Conservation (phyloP, 169 alveolate species). For the Cryptosporidium felis region DNA sequence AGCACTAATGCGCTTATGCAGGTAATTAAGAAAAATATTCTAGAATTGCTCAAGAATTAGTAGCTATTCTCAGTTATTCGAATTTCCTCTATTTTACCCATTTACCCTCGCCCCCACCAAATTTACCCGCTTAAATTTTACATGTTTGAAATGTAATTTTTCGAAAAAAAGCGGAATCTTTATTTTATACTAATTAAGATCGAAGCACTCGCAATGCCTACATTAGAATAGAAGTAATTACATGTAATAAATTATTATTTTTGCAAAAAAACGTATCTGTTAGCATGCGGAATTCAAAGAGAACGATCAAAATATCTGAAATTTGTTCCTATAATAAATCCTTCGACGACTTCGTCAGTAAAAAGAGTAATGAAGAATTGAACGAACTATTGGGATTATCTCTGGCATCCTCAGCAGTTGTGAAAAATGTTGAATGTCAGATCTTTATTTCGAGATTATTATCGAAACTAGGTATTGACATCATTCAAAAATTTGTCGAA, state of each 20-base stretch:
- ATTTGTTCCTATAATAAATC: background rate
- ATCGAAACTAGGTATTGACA: background rate
- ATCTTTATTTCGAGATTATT: conserved; percentile 18
- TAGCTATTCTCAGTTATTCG: background rate
- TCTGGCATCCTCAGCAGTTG: conserved; percentile 21
- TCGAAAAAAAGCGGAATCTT: too few relatives aligned
- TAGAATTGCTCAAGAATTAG: background rate
- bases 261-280: too few relatives aligned
- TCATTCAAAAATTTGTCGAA: background rate
- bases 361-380: background rate
- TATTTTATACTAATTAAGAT: too few relatives aligned
- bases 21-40: background rate
- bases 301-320: conserved; percentile 4
- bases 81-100: background rate
- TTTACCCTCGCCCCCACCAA: background rate
- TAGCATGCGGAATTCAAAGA: too few relatives aligned
- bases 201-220: too few relatives aligned
- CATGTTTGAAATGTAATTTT: too few relatives aligned
- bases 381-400: background rate
- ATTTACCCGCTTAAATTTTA: too few relatives aligned
- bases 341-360: background rate
- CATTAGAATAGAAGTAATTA: too few relatives aligned
- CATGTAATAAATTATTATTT: too few relatives aligned
- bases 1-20: background rate
- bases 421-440: conserved; percentile 55